Evolutionary conservation across 352 stramenopile genomes (phyloP), one percentile per base, ranked within the genome.

Genomic region (Globisporangium apiculatum): DNA sequence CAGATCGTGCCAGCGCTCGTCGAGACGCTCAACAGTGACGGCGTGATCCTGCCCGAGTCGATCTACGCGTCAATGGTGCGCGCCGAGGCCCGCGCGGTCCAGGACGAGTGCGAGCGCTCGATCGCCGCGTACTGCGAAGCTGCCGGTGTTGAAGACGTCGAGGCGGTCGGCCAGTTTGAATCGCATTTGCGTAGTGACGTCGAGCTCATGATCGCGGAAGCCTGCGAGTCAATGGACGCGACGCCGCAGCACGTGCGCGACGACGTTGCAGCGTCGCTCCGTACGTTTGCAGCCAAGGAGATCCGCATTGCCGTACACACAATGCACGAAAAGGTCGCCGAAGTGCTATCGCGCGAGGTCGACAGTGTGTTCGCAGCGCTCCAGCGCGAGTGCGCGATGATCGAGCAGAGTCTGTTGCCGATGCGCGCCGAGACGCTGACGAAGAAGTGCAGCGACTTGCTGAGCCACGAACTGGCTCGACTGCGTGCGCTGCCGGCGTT

Each of bases 31-130:
- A 93, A 95, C 61, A 89, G 84, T 31, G 84, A 95, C 58, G 68
- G 88, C 62, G 73, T 95, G 8, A 95, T 95, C 56, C 91, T 95
- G 85, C 85, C 85, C 0, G 85, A 93, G 64, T 93, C 85, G 4
- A 95, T 95, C 62, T 95, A 92, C 58, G 85, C 85, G 51, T 92
- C 83, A 1, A 89, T 95, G 69, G 83, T 91, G 37, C 81, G 83
- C 51, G 81, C 83, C 0, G 79, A 95, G 56, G 83, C 81, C 6
- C 81, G 84, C 47, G 76, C 75, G 15, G 60, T 69, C 3, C 83
- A 89, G 58, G 73, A 82, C 47, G 67, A 63, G 17, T 91, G 68
- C 42, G 75, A 91, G 48, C 76, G 76, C 36, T 69, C 69, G 18
- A 94, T 94, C 58, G 55, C 75, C 0, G 67, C 67, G 11, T 79